Evolutionary conservation across 2,329 filamentous ascomycete species (phyloP).

Genomic region (Periconia sp.): DNA sequence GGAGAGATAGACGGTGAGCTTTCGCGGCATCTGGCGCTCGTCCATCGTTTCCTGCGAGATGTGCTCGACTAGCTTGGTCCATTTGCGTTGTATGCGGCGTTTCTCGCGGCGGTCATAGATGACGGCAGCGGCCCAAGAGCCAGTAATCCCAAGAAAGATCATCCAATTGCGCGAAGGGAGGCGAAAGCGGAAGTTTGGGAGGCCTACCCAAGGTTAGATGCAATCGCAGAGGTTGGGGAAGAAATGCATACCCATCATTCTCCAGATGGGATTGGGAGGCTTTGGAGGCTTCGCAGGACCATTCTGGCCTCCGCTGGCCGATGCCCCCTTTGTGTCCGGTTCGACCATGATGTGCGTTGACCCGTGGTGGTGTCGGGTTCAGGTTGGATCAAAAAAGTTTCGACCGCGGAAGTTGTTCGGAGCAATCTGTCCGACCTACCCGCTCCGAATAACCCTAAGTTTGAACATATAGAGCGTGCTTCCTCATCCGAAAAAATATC

Average conservation of each 20-base stretch:
- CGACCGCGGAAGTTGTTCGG: slow-evolving; percentile 8
- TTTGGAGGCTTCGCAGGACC: slow-evolving; percentile 33
- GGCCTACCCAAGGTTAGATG: slow-evolving; percentile 57
- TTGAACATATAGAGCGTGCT: background rate
- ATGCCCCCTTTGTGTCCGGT: slow-evolving; percentile 34
- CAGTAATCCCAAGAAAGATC: slow-evolving; percentile 85
- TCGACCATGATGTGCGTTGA: slow-evolving; percentile 39
- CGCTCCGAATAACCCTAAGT: background rate
- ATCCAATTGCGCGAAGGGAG: slow-evolving; percentile 97
- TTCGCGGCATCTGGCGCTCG: slow-evolving; percentile 76
- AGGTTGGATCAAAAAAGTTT: slow-evolving; percentile 6
- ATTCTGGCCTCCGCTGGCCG: slow-evolving; percentile 25
- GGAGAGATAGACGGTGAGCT: slow-evolving; percentile 83
- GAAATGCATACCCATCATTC: slow-evolving; percentile 46
- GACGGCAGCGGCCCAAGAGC: slow-evolving; percentile 78
- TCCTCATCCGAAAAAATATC: slow-evolving; percentile 1
- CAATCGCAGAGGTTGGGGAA: slow-evolving; percentile 1
- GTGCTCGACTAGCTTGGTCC: slow-evolving; percentile 84
- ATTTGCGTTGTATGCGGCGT: slow-evolving; percentile 82
- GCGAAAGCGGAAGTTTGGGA: slow-evolving; percentile 81
- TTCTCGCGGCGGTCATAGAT: slow-evolving; percentile 94
- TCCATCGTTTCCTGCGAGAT: slow-evolving; percentile 78
- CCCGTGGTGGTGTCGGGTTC: background rate
- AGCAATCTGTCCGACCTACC: background rate
- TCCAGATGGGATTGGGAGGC: slow-evolving; percentile 46